phyloP scores from a whole-genome alignment of 352 stramenopile genomes.

The Phytophthora pisi region DNA sequence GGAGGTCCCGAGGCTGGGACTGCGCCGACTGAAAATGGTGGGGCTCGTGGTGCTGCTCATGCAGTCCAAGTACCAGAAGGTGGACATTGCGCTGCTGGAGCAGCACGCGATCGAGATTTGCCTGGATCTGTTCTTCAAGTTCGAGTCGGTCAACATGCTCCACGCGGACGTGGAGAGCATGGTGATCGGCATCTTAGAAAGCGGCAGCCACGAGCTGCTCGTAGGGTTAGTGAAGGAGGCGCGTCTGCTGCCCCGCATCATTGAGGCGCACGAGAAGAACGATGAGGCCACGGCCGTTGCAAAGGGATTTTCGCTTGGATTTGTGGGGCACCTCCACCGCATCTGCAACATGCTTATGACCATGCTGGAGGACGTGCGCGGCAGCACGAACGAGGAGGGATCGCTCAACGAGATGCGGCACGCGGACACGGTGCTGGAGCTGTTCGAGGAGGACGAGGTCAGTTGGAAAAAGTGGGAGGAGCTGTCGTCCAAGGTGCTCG shows the following conservation, averaged over 20 bases:
- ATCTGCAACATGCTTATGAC: slow-evolving; percentile 90
- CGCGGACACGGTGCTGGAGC: slow-evolving; percentile 77
- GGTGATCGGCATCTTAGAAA: slow-evolving; percentile 84
- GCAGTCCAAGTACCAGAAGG: slow-evolving; percentile 85
- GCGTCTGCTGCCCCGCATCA: slow-evolving; percentile 68
- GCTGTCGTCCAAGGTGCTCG: slow-evolving; percentile 67
- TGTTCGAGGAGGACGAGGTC: slow-evolving; percentile 78
- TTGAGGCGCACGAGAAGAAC: slow-evolving; percentile 83
- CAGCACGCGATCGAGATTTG: slow-evolving; percentile 77
- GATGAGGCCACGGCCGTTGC: slow-evolving; percentile 59
- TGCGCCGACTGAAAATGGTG: slow-evolving; percentile 84
- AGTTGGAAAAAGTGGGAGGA: slow-evolving; percentile 85
- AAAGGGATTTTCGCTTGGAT: slow-evolving; percentile 80
- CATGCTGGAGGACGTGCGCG: slow-evolving; percentile 76
- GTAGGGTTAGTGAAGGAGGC: slow-evolving; percentile 80
- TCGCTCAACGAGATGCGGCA: slow-evolving; percentile 88
- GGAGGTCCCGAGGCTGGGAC: slow-evolving; percentile 69
- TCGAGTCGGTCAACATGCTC: slow-evolving; percentile 89
- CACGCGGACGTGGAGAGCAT: slow-evolving; percentile 88
- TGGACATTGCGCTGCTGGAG: slow-evolving; percentile 70
- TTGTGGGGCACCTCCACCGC: slow-evolving; percentile 79
- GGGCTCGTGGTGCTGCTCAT: slow-evolving; percentile 79
- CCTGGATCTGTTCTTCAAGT: slow-evolving; percentile 88
- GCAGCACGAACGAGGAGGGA: slow-evolving; percentile 59
- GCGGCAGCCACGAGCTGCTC: slow-evolving; percentile 73